Percentiles rank a stretch among this genome's conserved stretches.
Conservation (phyloP, 1,139 yeast genomes). For the Suhomyces wounanorum region DNA sequence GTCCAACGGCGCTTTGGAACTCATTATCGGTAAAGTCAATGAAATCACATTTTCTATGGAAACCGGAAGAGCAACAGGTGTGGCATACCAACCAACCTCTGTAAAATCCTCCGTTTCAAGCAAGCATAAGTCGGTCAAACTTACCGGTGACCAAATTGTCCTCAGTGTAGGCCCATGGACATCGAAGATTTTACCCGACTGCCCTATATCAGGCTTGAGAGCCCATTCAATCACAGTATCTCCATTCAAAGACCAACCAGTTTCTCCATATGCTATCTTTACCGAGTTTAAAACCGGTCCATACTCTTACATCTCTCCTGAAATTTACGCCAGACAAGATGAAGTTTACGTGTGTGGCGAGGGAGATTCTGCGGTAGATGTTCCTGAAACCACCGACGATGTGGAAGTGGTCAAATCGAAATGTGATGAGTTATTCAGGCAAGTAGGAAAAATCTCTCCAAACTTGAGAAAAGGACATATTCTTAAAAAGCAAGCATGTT, state of each 20-base stretch:
- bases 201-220: slow-evolving; percentile 88
- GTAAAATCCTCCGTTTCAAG: slow-evolving; percentile 11
- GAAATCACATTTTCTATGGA: slow-evolving; percentile 64
- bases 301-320: slow-evolving; percentile 78
- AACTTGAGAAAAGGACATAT: slow-evolving; percentile 75
- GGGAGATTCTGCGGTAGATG: slow-evolving; percentile 85
- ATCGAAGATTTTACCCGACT: slow-evolving; percentile 80
- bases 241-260: slow-evolving; percentile 68
- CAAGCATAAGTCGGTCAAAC: slow-evolving; percentile 28
- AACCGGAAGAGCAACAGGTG: slow-evolving; percentile 66
- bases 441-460: slow-evolving; percentile 77
- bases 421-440: slow-evolving; percentile 83
- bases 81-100: slow-evolving; percentile 60
- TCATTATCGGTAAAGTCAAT: slow-evolving; percentile 80
- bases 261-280: slow-evolving; percentile 91
- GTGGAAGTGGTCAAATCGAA: slow-evolving; percentile 85
- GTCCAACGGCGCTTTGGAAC: slow-evolving; percentile 74
- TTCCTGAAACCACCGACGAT: slow-evolving; percentile 93
- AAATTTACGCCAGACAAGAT: slow-evolving; percentile 90
- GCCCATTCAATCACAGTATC: slow-evolving; percentile 94
- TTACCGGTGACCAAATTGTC: slow-evolving; percentile 75
- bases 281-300: slow-evolving; percentile 78
- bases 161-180: slow-evolving; percentile 97
- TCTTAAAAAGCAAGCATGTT: slow-evolving; percentile 89
- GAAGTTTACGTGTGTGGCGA: slow-evolving; percentile 98